Conservation (phyloP, 1,139 yeast genomes). For the Saccharomyces uvarum region DNA sequence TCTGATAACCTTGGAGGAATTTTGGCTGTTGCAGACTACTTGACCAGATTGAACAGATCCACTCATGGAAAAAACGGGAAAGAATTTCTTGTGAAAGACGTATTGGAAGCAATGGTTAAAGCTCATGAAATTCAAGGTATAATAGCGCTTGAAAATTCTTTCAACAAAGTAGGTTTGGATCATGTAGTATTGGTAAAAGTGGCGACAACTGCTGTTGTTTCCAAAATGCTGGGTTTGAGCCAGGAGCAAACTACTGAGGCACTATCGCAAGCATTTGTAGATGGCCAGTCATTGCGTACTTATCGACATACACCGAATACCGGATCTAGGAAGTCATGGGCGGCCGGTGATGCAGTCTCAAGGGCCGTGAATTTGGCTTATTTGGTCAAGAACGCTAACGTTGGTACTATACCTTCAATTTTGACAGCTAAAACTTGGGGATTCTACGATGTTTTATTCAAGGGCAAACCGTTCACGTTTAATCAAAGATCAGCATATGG, state of each 20-base stretch:
- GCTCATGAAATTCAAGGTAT: slow-evolving; percentile 58
- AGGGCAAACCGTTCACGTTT: slow-evolving; percentile 45
- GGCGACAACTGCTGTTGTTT: slow-evolving; percentile 55
- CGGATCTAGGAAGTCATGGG: slow-evolving; percentile 58
- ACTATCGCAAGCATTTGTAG: slow-evolving; percentile 52
- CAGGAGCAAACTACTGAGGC: slow-evolving; percentile 49
- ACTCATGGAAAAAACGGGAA: slow-evolving; percentile 35
- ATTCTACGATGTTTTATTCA: slow-evolving; percentile 50
- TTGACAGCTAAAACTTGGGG: slow-evolving; percentile 55
- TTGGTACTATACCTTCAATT: slow-evolving; percentile 48
- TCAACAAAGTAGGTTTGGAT: slow-evolving; percentile 52
- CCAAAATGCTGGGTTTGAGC: slow-evolving; percentile 43
- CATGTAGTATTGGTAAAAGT: slow-evolving; percentile 53
- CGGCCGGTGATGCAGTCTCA: slow-evolving; percentile 58
- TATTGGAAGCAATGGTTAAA: slow-evolving; percentile 49
- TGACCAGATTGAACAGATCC: slow-evolving; percentile 42
- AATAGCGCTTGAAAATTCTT: slow-evolving; percentile 50
- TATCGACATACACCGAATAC: slow-evolving; percentile 59
- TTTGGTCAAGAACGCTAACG: slow-evolving; percentile 45
- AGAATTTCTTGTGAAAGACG: slow-evolving; percentile 41
- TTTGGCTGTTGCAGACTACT: slow-evolving; percentile 50
- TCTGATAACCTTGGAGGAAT: slow-evolving; percentile 54
- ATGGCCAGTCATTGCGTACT: slow-evolving; percentile 51
- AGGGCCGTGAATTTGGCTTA: slow-evolving; percentile 51
- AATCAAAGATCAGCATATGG: slow-evolving; percentile 42